Conservation (phyloP, 2,329 filamentous ascomycete genomes). For the Aschersonia sp. region DNA sequence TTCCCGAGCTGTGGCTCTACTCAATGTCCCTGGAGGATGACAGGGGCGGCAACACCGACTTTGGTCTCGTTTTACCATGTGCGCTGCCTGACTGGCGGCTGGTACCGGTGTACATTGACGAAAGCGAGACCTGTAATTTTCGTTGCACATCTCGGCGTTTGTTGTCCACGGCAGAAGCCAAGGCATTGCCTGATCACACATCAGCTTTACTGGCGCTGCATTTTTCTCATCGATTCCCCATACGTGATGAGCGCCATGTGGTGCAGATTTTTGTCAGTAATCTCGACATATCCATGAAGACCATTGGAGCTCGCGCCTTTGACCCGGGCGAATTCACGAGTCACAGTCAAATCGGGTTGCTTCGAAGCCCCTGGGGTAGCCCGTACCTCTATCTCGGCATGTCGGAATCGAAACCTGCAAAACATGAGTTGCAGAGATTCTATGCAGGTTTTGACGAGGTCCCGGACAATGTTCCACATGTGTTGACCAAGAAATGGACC, state of each 20-base stretch:
- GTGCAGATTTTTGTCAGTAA: conserved; percentile 23
- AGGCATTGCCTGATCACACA: conserved; percentile 24
- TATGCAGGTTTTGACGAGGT: conserved; percentile 21
- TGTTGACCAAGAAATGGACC: conserved; percentile 34
- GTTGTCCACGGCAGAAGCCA: conserved; percentile 8
- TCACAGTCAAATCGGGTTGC: conserved; percentile 14
- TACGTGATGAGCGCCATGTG: conserved; percentile 24
- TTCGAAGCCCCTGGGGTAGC: conserved; percentile 20
- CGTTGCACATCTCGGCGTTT: conserved; percentile 7
- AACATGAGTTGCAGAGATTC: conserved; percentile 21
- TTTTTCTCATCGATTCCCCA: conserved; percentile 30
- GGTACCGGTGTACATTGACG: conserved; percentile 26
- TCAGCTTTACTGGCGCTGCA: conserved; percentile 28
- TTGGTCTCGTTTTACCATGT: conserved; percentile 29
- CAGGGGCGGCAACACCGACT: conserved; percentile 13
- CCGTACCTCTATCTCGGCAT: conserved; percentile 28
- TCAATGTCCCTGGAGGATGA: conserved; percentile 20
- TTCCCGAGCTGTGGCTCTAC: conserved; percentile 10
- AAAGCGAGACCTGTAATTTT: conserved; percentile 18
- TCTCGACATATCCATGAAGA: conserved; percentile 11
- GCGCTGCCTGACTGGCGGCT: conserved; percentile 20
- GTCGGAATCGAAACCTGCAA: conserved; percentile 28
- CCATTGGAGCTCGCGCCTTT: conserved; percentile 17
- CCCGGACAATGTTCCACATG: conserved; percentile 30
- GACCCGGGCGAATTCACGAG: conserved; percentile 9